Conservation (phyloP, 2,329 filamentous ascomycete species). For the Aspergillus niger region DNA sequence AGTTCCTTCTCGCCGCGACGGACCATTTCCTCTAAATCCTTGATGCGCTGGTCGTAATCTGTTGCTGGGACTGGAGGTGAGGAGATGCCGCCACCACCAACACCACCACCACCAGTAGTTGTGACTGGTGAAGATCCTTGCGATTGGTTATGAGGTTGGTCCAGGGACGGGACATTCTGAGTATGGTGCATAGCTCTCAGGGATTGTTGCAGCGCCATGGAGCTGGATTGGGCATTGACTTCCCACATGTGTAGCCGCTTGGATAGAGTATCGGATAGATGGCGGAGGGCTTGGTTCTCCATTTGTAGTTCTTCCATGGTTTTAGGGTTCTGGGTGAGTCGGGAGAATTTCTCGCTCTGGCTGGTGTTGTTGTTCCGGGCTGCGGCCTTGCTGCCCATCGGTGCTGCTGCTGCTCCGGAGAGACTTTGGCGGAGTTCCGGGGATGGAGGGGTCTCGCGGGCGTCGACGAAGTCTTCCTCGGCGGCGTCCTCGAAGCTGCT, state of each 20-base stretch:
- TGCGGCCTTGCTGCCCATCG: slow-evolving; percentile 30
- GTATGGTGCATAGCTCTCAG: slow-evolving; percentile 54
- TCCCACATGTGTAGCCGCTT: slow-evolving; percentile 92
- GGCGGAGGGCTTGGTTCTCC: slow-evolving; percentile 84
- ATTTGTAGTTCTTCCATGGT: slow-evolving; percentile 84
- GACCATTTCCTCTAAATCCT: slow-evolving; percentile 70
- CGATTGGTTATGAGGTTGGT: slow-evolving; percentile 34
- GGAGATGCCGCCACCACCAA: slow-evolving; percentile 8
- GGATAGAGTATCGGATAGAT: slow-evolving; percentile 81
- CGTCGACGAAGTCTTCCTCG: slow-evolving; percentile 89
- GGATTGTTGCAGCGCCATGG: slow-evolving; percentile 83
- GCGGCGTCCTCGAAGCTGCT: slow-evolving; percentile 63
- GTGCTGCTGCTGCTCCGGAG: slow-evolving; percentile 32
- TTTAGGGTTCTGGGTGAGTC: slow-evolving; percentile 51
- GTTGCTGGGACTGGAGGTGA: slow-evolving; percentile 24
- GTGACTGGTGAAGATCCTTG: slow-evolving; percentile 29
- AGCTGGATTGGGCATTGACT: slow-evolving; percentile 83
- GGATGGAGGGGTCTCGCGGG: slow-evolving; percentile 65
- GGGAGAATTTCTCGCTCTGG: slow-evolving; percentile 34
- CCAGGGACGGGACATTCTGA: slow-evolving; percentile 34
- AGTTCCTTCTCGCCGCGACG: slow-evolving; percentile 60
- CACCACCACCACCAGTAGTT: background rate
- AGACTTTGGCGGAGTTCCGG: slow-evolving; percentile 50
- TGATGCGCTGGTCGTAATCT: slow-evolving; percentile 55
- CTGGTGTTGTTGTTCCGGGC: slow-evolving; percentile 12